Base-by-base conservation (phyloP, 2,329 filamentous ascomycete species). In the Fusarium hainanense region DNA sequence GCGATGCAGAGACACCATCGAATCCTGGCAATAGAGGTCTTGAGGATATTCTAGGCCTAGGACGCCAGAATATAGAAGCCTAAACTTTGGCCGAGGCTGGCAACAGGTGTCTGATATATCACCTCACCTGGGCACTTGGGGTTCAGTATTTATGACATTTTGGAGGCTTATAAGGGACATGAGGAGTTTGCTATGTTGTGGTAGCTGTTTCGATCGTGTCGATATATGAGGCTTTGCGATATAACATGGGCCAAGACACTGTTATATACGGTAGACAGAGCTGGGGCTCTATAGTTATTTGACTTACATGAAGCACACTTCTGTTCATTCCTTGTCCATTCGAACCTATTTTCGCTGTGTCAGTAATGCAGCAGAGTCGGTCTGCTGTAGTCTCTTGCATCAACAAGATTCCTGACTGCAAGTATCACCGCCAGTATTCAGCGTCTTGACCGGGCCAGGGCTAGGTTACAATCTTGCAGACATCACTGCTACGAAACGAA, bases 261-360 rank as follows among this genome's bases (percentile, higher is more conserved):
- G 18, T n/a, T n/a, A n/a, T n/a, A 6, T 37, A 37, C 1, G 6
- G 7, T 37, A n/a, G 34, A 37, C 18, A 0, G 3, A 11, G 18
- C 34, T n/a, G 18, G 34, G 18, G 34, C 18, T 37, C 34, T 12
- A 2, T n/a, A 37, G 18, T 2, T 11, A 37, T 12, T n/a, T 12
- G 2, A 2, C 6, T 37, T 6, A n/a, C 10, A 37, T 37, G 18
- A n/a, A 37, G 18, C 1, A 37, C 18, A 37, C 0, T 37, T n/a
- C 3, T 6, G 9, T 37, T 5, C 6, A 1, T 11, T n/a, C 1
- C 0, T 37, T n/a, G 6, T n/a, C 6, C 34, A 11, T 37, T 4
- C 18, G 18, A 4, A 1, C 18, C 18, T 37, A 1, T 11, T n/a
- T 3, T 18, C 18, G 6, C 10, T n/a, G 16, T 11, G 6, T 0